phyloP scores from a whole-genome alignment of 768 basidiomycete genomes.

The Tricholoma sp. region DNA sequence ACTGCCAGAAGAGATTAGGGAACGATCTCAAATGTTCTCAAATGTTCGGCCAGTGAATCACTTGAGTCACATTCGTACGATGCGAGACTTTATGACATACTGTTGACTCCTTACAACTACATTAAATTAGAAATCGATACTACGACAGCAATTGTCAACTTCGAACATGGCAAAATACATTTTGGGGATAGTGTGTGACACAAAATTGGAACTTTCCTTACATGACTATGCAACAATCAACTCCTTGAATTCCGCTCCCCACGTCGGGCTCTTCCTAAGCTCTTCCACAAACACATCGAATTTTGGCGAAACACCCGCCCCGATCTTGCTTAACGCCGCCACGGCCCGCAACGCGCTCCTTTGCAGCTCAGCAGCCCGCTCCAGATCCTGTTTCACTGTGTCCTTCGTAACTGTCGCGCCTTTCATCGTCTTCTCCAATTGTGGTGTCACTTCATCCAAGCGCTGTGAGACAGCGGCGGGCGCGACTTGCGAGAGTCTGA shows the following conservation, averaged over 20 bases:
- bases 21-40: too few species aligned
- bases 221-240: conserved; percentile 21
- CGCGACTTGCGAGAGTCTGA: conserved; percentile 83
- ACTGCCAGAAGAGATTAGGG: too few species aligned
- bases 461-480: conserved; percentile 79
- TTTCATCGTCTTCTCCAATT: conserved; percentile 86
- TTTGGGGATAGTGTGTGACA: too few species aligned
- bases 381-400: conserved; percentile 90
- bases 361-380: conserved; percentile 86
- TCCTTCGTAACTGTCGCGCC: conserved; percentile 88
- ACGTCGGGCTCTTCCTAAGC: conserved; percentile 57
- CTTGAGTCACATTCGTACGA: too few species aligned
- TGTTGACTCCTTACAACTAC: too few species aligned
- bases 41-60: too few species aligned
- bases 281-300: conserved; percentile 82
- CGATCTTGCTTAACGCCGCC: conserved; percentile 79
- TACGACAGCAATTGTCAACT: too few species aligned
- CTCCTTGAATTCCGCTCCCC: conserved; percentile 70
- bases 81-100: too few species aligned
- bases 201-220: background rate
- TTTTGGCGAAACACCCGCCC: conserved; percentile 53
- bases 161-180: background rate
- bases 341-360: conserved; percentile 85
- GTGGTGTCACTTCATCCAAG: conserved; percentile 79
- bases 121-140: too few species aligned